Conservation (phyloP, 2,329 filamentous ascomycete species). For the Fusarium chaquense region DNA sequence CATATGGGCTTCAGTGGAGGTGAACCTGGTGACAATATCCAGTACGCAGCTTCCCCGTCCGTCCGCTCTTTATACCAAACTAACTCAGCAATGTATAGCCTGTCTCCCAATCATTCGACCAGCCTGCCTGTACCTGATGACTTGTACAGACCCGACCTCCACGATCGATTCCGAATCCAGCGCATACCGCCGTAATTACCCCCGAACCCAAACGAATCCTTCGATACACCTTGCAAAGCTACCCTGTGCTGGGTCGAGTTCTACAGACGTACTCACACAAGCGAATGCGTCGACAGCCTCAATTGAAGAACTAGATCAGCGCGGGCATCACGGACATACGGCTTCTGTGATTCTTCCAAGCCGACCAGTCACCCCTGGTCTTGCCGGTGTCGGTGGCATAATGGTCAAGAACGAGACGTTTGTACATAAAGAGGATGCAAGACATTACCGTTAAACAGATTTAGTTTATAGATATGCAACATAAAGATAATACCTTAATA, state of each 20-base stretch:
- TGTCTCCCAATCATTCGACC: slow-evolving; percentile 43
- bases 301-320: slow-evolving; percentile 27
- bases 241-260: slow-evolving; percentile 30
- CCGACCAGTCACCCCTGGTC: not conserved
- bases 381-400: slow-evolving; percentile 6
- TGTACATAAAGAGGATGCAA: slow-evolving; percentile 9
- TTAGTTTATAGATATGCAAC: not conserved
- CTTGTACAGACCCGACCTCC: slow-evolving; percentile 9
- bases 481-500: no score
- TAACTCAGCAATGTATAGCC: slow-evolving; percentile 7
- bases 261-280: slow-evolving; percentile 36
- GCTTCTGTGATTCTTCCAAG: slow-evolving; percentile 9
- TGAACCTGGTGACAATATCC: slow-evolving; percentile 42
- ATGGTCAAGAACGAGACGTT: slow-evolving; percentile 42
- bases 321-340: slow-evolving; percentile 6
- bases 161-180: slow-evolving; percentile 12
- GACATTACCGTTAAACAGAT: not conserved
- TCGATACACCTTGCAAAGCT: slow-evolving; percentile 31
- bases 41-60: not conserved
- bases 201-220: slow-evolving; percentile 25
- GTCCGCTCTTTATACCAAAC: fast-evolving
- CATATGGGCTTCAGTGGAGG: slow-evolving; percentile 43
- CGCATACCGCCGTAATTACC: slow-evolving; percentile 17
- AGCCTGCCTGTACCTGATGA: slow-evolving; percentile 35
- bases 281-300: slow-evolving; percentile 17